These are phyloP conservation scores for Colletotrichum cuscutae DNA, from an alignment of 2,329 filamentous ascomycete genomes.

Conservation along the genomic window DNA sequence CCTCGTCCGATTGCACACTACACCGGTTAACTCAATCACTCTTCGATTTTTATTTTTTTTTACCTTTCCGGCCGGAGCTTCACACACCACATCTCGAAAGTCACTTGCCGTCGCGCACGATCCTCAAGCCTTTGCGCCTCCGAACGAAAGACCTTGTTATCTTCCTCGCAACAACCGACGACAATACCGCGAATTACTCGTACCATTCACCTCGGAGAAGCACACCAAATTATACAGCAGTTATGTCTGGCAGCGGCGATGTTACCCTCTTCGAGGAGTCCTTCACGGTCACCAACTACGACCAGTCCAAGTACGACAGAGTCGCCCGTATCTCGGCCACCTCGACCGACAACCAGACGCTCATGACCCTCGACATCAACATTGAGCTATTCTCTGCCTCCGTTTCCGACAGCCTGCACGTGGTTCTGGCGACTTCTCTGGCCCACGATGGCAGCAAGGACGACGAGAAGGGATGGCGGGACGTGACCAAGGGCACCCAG, in stretches of 20 bases:
- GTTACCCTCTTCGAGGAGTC: conserved; percentile 93
- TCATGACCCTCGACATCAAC: conserved; percentile 92
- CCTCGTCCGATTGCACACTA: conserved; percentile 4
- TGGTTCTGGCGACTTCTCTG: conserved; percentile 87
- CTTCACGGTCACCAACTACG: conserved; percentile 83
- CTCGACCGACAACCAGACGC: conserved; percentile 78
- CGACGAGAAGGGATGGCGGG: conserved; percentile 83
- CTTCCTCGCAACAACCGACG: neutral
- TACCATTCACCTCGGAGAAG: neutral
- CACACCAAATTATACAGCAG: neutral
- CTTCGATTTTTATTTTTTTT: conserved; percentile 5
- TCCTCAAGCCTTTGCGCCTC: neutral
- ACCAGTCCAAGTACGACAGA: conserved; percentile 93
- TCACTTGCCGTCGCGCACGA: neutral
- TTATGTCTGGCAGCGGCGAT: conserved; percentile 75
- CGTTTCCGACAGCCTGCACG: conserved; percentile 79
- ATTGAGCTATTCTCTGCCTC: conserved; percentile 86
- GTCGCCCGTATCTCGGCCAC: conserved; percentile 86
- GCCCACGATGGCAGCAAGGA: conserved; percentile 87
- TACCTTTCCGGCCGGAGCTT: neutral
- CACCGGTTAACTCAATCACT: neutral
- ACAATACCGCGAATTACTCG: neutral
- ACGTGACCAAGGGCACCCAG: conserved; percentile 64
- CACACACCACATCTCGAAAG: neutral
- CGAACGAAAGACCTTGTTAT: neutral